A percentile compares a stretch with the other conserved stretches of the same genome.
phyloP scores from a whole-genome alignment of 306 rosid genomes.

The Calophaca sinica region DNA sequence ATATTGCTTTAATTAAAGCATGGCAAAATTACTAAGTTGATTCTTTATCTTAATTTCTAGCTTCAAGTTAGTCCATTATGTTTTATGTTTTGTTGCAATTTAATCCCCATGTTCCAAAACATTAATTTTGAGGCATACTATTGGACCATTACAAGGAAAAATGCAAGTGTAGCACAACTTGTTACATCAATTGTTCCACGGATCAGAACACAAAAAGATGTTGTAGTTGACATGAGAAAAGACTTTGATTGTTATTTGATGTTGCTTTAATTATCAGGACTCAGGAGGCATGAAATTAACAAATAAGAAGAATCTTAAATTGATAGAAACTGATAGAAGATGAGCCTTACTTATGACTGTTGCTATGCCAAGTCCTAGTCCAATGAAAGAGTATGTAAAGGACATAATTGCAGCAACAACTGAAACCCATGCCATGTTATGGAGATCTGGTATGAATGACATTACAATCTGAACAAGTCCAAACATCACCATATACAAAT shows the following conservation, averaged over 20 bases:
- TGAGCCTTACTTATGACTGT: slow-evolving; percentile 56
- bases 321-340: slow-evolving; percentile 7
- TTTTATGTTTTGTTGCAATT: too few relatives aligned
- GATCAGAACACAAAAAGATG: too few relatives aligned
- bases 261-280: background rate
- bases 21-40: too few relatives aligned
- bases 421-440: slow-evolving; percentile 86
- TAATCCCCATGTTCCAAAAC: too few relatives aligned
- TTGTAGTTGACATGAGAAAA: background rate
- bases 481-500: slow-evolving; percentile 66
- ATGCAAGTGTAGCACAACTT: too few relatives aligned
- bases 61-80: too few relatives aligned
- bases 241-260: background rate
- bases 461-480: slow-evolving; percentile 72
- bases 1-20: background rate
- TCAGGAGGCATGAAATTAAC: background rate
- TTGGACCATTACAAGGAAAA: too few relatives aligned
- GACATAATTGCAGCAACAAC: slow-evolving; percentile 81
- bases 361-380: slow-evolving; percentile 78
- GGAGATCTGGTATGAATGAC: slow-evolving; percentile 93
- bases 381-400: slow-evolving; percentile 74
- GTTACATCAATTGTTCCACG: too few relatives aligned
- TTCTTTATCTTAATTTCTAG: too few relatives aligned
- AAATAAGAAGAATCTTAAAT: slow-evolving; percentile 15
- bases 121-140: too few relatives aligned